phyloP scores from a whole-genome alignment of 345 rosid genomes.

The Eucalyptus camaldulensis region DNA sequence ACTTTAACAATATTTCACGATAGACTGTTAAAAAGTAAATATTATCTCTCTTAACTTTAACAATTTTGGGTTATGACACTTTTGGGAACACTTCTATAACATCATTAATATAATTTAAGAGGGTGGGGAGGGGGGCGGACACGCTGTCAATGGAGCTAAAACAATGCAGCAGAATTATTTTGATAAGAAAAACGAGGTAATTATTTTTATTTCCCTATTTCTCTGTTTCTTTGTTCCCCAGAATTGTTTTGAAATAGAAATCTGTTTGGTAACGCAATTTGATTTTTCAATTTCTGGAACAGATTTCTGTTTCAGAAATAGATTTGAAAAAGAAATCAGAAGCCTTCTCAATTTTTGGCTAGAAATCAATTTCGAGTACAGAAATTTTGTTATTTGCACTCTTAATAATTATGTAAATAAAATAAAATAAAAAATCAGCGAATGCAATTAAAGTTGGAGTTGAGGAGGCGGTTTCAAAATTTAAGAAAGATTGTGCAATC shows the following conservation, averaged over 20 bases:
- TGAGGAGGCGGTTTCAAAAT: not conserved
- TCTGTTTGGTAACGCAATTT: too few relatives aligned
- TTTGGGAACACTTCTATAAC: not conserved
- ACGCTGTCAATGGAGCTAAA: not conserved
- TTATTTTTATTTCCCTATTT: too few relatives aligned
- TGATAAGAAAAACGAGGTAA: not conserved
- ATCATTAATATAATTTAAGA: not conserved
- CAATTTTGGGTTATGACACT: not conserved
- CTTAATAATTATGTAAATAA: not conserved
- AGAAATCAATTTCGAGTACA: too few relatives aligned
- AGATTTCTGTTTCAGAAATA: fast-evolving
- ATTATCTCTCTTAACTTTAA: not conserved
- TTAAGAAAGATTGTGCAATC: not conserved
- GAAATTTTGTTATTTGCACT: too few relatives aligned
- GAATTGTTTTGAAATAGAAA: fast-evolving
- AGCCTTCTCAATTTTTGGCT: too few relatives aligned
- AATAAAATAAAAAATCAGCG: not conserved
- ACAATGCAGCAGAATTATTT: not conserved
- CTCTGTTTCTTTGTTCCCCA: fast-evolving
- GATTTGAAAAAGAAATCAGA: too few relatives aligned
- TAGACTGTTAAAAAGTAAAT: not conserved
- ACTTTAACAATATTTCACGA: not conserved
- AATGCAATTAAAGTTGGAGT: not conserved
- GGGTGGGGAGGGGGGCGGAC: not conserved
- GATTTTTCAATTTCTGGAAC: too few relatives aligned